Conservation (phyloP, 2,329 filamentous ascomycete species). For the Colletotrichum endophyticum region DNA sequence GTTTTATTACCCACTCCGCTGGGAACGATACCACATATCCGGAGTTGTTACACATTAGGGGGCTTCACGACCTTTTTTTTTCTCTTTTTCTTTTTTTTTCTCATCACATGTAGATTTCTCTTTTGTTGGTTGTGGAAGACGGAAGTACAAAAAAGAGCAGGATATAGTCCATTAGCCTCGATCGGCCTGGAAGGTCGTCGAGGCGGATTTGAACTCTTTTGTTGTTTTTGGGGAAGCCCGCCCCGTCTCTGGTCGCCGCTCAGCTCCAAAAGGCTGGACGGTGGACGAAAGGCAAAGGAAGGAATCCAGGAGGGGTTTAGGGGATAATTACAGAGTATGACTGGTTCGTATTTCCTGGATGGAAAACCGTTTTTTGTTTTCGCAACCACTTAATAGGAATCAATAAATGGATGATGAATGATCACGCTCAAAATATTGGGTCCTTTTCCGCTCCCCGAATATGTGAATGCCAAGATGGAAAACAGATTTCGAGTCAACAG, state of each 20-base stretch:
- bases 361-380: constrained; percentile 25
- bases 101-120: constrained; percentile 27
- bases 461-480: background rate
- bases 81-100: constrained; percentile 24
- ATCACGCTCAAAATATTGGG: background rate
- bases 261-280: background rate
- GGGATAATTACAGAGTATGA: constrained; percentile 37
- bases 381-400: constrained; percentile 27
- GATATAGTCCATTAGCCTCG: background rate
- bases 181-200: background rate
- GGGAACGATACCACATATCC: constrained; percentile 22
- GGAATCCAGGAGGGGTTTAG: constrained; percentile 4
- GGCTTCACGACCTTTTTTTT: constrained; percentile 12
- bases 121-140: constrained; percentile 10
- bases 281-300: background rate
- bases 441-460: background rate
- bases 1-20: constrained; percentile 19
- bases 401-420: constrained; percentile 25
- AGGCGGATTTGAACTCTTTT: background rate
- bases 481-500: background rate
- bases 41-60: constrained; percentile 13
- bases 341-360: constrained; percentile 57
- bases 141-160: background rate
- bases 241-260: background rate
- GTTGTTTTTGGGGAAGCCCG: background rate